phyloP scores from a whole-genome alignment of 495 filamentous ascomycete species.

The Clohesyomyces aquaticus region DNA sequence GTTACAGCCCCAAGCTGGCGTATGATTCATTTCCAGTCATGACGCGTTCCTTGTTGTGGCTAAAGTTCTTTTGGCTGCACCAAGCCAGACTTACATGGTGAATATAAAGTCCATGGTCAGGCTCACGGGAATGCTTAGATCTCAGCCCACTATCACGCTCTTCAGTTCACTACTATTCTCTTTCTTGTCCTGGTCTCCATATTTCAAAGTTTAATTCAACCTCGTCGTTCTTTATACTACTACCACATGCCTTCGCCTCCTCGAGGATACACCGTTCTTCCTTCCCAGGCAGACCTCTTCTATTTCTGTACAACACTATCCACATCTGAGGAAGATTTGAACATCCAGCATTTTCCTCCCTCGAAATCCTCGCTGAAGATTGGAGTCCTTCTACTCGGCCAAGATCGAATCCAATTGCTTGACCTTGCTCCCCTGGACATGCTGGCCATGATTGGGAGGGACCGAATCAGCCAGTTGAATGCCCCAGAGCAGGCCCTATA shows the following conservation, averaged over 20 bases:
- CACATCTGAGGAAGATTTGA: constrained; percentile 30
- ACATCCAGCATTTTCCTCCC: constrained; percentile 26
- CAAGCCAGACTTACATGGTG: not conserved
- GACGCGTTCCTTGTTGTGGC: constrained; percentile 26
- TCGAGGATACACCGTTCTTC: constrained; percentile 30
- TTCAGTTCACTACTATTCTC: not conserved
- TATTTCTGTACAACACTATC: constrained; percentile 38
- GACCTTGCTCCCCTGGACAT: constrained; percentile 34
- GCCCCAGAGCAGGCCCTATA: constrained; percentile 13
- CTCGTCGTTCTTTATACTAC: not conserved
- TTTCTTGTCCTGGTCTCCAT: not conserved
- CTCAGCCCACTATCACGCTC: not conserved
- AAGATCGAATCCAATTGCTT: constrained; percentile 27
- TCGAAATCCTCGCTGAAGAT: constrained; percentile 35
- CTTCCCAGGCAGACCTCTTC: constrained; percentile 37
- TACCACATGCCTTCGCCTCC: constrained; percentile 25
- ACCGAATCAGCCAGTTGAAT: constrained; percentile 18
- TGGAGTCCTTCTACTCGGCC: constrained; percentile 30
- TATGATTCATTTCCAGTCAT: constrained; percentile 28
- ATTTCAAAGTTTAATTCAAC: not conserved
- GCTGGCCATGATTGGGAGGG: constrained; percentile 28
- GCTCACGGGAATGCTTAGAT: not conserved
- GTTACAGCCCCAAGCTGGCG: constrained; percentile 17
- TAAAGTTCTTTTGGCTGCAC: not conserved
- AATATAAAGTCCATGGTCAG: constrained; percentile 22